phyloP scores from a whole-genome alignment of 2,329 filamentous ascomycete genomes.

The Calonectria montana region DNA sequence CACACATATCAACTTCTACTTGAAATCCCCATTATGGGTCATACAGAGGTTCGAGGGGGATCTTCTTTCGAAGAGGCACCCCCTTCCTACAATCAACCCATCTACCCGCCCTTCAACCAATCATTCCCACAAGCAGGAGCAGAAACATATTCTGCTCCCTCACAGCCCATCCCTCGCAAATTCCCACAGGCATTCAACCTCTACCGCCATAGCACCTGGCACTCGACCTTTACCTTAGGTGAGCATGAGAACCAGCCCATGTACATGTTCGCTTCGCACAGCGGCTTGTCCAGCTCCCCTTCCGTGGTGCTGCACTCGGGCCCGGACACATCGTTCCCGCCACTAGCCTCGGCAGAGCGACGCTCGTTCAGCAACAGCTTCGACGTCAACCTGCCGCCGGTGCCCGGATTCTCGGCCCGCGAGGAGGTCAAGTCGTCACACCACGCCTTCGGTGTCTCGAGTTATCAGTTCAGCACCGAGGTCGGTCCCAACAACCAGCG shows the following conservation, averaged over 20 bases:
- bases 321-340: constrained; percentile 25
- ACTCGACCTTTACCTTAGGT: constrained; percentile 26
- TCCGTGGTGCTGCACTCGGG: constrained; percentile 39
- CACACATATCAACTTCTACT: neutral
- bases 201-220: constrained; percentile 23
- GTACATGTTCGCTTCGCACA: constrained; percentile 31
- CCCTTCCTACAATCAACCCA: constrained; percentile 26
- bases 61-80: constrained; percentile 20
- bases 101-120: constrained; percentile 1
- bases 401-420: constrained; percentile 26
- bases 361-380: constrained; percentile 27
- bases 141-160: neutral
- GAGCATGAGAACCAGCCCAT: constrained; percentile 35
- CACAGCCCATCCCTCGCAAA: constrained; percentile 16
- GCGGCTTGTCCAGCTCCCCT: constrained; percentile 24
- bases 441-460: constrained; percentile 12
- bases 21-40: constrained; percentile 3
- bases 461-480: constrained; percentile 34
- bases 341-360: constrained; percentile 34
- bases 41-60: neutral
- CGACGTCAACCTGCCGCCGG: constrained; percentile 33
- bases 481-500: constrained; percentile 29
- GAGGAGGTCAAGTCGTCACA: constrained; percentile 25
- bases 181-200: constrained; percentile 39
- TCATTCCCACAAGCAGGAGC: neutral